Conservation (phyloP, 108 stramenopile species). For the Schizochytrium sp. region DNA sequence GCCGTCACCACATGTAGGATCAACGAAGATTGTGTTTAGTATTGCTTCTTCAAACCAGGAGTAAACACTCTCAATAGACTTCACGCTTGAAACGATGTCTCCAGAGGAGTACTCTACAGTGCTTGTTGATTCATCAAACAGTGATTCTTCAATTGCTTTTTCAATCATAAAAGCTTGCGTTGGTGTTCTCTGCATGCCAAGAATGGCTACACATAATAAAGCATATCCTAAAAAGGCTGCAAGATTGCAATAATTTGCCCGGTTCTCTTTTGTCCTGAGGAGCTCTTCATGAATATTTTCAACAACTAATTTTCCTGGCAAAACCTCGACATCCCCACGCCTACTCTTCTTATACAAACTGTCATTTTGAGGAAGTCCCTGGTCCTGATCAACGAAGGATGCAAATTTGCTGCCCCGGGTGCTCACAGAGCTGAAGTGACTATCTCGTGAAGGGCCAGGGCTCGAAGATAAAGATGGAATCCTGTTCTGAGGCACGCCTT, state of each 20-base stretch:
- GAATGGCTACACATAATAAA: not conserved
- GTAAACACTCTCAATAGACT: not conserved
- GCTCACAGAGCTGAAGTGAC: too few species aligned
- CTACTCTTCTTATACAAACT: not conserved
- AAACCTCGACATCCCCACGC: conserved; percentile 1
- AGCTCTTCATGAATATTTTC: conserved; percentile 30
- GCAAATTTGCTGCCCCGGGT: too few species aligned
- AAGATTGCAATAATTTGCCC: conserved; percentile 49
- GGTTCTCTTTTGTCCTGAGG: not conserved
- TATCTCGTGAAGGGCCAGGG: too few species aligned
- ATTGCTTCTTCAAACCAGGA: not conserved
- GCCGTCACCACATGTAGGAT: conserved; percentile 31
- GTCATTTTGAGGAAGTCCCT: too few species aligned
- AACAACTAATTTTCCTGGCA: not conserved
- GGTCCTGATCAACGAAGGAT: too few species aligned
- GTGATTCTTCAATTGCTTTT: conserved; percentile 17
- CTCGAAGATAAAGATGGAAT: too few species aligned
- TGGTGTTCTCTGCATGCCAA: conserved; percentile 16
- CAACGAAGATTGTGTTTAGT: not conserved
- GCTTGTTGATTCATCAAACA: not conserved
- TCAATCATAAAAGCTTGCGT: conserved; percentile 33
- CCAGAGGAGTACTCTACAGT: not conserved
- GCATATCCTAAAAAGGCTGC: not conserved
- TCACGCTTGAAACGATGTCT: not conserved
- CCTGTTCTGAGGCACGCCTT: too few species aligned